Percentiles rank a stretch among this genome's conserved stretches.
Evolutionary conservation across 768 basidiomycete species (phyloP).

Genomic region (Panellus pusillus): DNA sequence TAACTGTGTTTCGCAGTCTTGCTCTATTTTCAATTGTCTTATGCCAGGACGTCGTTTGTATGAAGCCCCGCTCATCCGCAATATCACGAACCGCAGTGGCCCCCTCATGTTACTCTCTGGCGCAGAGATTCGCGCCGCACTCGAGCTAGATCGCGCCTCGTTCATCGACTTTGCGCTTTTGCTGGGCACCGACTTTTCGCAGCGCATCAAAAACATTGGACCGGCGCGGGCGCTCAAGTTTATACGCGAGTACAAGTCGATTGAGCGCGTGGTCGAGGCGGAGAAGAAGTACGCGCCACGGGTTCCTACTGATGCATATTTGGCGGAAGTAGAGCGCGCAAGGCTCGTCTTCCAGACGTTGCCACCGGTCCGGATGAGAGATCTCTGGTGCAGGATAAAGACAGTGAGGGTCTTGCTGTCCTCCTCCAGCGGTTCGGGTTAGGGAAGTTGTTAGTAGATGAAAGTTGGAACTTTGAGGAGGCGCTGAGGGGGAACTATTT

Average conservation of each 20-base stretch:
- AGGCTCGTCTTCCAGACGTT: constrained; percentile 64
- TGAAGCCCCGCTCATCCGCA: constrained; percentile 79
- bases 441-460: constrained; percentile 36
- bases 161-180: constrained; percentile 87
- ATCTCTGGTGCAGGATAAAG: constrained; percentile 35
- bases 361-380: constrained; percentile 54
- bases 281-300: constrained; percentile 54
- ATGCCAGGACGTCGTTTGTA: constrained; percentile 78
- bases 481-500: constrained; percentile 68
- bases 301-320: constrained; percentile 49
- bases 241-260: constrained; percentile 68
- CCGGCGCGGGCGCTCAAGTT: constrained; percentile 75
- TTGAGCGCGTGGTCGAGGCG: constrained; percentile 64
- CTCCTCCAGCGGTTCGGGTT: constrained; percentile 55
- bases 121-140: constrained; percentile 53
- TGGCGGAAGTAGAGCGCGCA: constrained; percentile 63
- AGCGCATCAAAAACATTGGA: constrained; percentile 80
- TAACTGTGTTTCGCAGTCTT: constrained; percentile 4
- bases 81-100: constrained; percentile 58
- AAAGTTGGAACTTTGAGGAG: constrained; percentile 43
- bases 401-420: constrained; percentile 43
- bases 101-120: constrained; percentile 70
- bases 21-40: constrained; percentile 2
- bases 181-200: constrained; percentile 88
- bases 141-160: constrained; percentile 54